Percentiles rank a stretch among this genome's conserved stretches.
These are phyloP conservation scores for Colletotrichum paranaense DNA, from an alignment of 2,329 filamentous ascomycete species.

Conservation along the genomic window DNA sequence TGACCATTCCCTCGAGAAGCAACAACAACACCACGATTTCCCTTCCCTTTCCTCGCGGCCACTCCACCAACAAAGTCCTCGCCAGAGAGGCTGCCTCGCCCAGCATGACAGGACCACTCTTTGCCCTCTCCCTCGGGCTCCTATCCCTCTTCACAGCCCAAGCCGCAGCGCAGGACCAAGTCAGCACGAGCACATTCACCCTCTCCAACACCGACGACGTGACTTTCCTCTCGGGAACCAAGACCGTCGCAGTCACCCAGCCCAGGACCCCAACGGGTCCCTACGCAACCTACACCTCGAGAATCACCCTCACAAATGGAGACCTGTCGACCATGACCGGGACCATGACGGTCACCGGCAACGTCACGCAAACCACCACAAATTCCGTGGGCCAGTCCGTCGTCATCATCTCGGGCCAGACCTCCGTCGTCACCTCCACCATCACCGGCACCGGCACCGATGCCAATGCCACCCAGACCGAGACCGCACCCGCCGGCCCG, in stretches of 20 bases:
- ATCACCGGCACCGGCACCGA: constrained; percentile 45
- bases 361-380: constrained; percentile 42
- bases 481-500: constrained; percentile 55
- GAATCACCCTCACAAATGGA: constrained; percentile 52
- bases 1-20: too few species aligned
- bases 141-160: constrained; percentile 12
- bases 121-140: constrained; percentile 15
- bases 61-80: background rate
- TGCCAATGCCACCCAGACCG: constrained; percentile 51
- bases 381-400: constrained; percentile 47
- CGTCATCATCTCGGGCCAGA: constrained; percentile 59
- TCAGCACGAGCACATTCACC: constrained; percentile 14
- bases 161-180: constrained; percentile 7
- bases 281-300: constrained; percentile 57
- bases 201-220: constrained; percentile 33
- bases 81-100: constrained; percentile 16
- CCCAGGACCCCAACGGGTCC: constrained; percentile 54
- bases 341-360: constrained; percentile 46
- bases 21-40: background rate
- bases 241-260: constrained; percentile 42
- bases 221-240: constrained; percentile 32
- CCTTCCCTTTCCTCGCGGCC: background rate
- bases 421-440: constrained; percentile 53
- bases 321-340: constrained; percentile 42
- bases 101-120: constrained; percentile 22